phyloP scores from a whole-genome alignment of 2,329 filamentous ascomycete species.

The Diaporthe eres region DNA sequence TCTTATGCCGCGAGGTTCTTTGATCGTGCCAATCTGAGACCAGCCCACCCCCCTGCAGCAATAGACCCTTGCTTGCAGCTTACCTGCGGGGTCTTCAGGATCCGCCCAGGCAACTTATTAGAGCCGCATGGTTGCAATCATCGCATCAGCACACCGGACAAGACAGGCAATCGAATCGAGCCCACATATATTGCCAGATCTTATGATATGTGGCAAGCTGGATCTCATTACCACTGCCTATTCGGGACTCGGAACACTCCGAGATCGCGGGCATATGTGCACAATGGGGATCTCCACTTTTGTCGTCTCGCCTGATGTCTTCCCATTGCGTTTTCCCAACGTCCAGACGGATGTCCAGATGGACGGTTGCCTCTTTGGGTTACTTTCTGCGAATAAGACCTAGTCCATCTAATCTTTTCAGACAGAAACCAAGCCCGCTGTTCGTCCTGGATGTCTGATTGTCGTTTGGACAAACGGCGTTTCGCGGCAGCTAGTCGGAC shows the following conservation, averaged over 20 bases:
- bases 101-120: not conserved
- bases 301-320: conserved; percentile 21
- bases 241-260: not conserved
- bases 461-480: conserved; percentile 31
- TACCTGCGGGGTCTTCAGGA: not conserved
- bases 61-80: conserved; percentile 11
- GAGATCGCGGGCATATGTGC: conserved; percentile 2
- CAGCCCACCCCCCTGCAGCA: not conserved
- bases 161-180: not conserved
- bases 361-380: conserved; percentile 10
- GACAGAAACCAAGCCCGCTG: conserved; percentile 12
- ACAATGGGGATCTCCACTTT: not conserved
- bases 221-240: not conserved
- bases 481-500: not conserved
- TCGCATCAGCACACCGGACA: too few species aligned
- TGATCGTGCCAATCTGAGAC: not conserved
- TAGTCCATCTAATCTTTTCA: conserved; percentile 22
- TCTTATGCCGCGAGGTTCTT: not conserved
- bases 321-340: conserved; percentile 1
- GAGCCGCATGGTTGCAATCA: conserved; percentile 12
- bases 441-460: conserved; percentile 30
- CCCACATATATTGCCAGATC: not conserved
- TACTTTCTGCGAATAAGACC: conserved; percentile 21
- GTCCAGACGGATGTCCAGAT: conserved; percentile 18
- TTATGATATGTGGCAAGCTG: conserved; percentile 3